phyloP scores from a whole-genome alignment of 306 rosid genomes.

The Prunus mume region DNA sequence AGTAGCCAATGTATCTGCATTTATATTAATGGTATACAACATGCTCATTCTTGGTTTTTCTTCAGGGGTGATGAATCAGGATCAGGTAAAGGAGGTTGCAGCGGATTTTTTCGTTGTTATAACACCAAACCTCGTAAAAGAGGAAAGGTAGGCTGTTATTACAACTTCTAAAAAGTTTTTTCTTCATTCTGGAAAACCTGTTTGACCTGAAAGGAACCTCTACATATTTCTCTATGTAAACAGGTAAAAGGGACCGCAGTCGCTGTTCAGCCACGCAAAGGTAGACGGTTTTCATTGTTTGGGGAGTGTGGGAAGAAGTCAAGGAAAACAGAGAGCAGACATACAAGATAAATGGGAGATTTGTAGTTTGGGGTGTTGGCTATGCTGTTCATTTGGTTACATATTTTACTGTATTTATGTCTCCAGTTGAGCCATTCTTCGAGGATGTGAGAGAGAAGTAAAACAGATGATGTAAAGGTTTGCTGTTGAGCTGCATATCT shows the following conservation, averaged over 20 bases:
- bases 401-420: constrained; percentile 27
- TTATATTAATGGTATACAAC: not conserved
- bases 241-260: constrained; percentile 63
- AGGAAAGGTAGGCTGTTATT: constrained; percentile 54
- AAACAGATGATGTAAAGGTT: constrained; percentile 41
- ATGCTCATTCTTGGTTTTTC: constrained; percentile 14
- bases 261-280: constrained; percentile 52
- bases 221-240: constrained; percentile 9
- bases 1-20: not conserved
- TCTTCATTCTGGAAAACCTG: not conserved
- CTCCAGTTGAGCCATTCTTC: constrained; percentile 57
- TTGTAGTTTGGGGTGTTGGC: constrained; percentile 17
- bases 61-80: constrained; percentile 84
- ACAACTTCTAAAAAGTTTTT: not conserved
- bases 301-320: constrained; percentile 78
- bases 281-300: constrained; percentile 54
- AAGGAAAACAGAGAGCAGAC: constrained; percentile 44
- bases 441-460: constrained; percentile 42
- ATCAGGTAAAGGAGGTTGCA: constrained; percentile 65
- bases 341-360: constrained; percentile 36
- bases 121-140: constrained; percentile 48
- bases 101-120: constrained; percentile 77
- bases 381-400: constrained; percentile 16
- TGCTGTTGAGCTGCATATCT: constrained; percentile 25
- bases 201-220: constrained; percentile 13